Conservation (phyloP, 2,329 filamentous ascomycete genomes). For the Pestalotiopsis sp. region DNA sequence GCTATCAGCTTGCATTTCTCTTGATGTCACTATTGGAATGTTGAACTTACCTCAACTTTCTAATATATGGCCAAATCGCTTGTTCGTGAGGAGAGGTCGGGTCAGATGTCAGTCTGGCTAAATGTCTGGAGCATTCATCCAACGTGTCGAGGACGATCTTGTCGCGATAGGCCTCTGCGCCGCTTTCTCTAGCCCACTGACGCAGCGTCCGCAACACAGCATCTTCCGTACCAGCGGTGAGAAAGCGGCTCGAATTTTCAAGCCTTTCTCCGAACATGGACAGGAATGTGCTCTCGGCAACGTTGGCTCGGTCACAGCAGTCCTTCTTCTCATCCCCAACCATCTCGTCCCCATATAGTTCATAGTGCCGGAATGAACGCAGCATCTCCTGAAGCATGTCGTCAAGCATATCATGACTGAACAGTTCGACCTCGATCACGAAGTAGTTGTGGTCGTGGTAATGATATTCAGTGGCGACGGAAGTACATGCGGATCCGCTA, state of each 20-base stretch:
- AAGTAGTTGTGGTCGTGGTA: constrained; percentile 37
- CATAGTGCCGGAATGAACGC: constrained; percentile 37
- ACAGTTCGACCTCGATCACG: constrained; percentile 36
- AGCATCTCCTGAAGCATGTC: constrained; percentile 40
- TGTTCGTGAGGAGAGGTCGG: constrained; percentile 17
- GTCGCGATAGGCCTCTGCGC: constrained; percentile 12
- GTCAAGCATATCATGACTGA: constrained; percentile 32
- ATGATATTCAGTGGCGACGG: constrained; percentile 49
- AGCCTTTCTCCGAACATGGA: constrained; percentile 37
- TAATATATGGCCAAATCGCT: constrained; percentile 46
- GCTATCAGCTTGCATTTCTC: constrained; percentile 17
- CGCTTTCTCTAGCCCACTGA: constrained; percentile 24
- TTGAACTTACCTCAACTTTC: constrained; percentile 41
- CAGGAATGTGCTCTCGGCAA: constrained; percentile 40
- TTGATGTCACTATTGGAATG: no score
- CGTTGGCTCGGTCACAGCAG: constrained; percentile 29
- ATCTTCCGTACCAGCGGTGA: constrained; percentile 19
- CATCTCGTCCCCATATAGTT: constrained; percentile 25
- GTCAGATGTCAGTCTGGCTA: constrained; percentile 43
- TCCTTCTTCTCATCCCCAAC: constrained; percentile 22
- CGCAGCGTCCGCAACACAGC: constrained; percentile 23
- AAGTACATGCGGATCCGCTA: constrained; percentile 48
- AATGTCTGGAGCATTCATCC: constrained; percentile 34
- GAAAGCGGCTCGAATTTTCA: constrained; percentile 16
- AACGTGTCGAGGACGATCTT: constrained; percentile 11